Base-by-base conservation (phyloP, 305 asterid species). In the Salvia sclarea region DNA sequence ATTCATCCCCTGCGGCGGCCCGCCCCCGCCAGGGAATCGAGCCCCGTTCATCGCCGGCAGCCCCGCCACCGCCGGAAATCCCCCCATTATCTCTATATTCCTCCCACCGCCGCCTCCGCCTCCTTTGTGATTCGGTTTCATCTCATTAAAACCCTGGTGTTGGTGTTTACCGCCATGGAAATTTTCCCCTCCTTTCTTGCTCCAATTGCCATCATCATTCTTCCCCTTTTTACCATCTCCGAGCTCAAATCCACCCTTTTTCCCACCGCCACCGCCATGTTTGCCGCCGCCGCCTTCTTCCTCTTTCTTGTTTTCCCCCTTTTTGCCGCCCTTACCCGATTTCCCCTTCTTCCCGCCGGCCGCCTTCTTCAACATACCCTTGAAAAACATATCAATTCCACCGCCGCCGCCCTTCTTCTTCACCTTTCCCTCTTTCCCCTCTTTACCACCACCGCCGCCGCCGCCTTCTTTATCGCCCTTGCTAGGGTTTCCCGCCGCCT, bases 21-120 rank as follows among this genome's bases (percentile, higher is more conserved):
- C 80, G 76, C 2, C 78, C 2, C 78, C 89, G 0, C 53, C n/a
- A n/a, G n/a, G n/a, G n/a, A n/a, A n/a, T n/a, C n/a, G n/a, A n/a
- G n/a, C n/a, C n/a, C n/a, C 78, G 40, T 71, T 75, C 83, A 82
- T 80, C 10, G 75, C 80, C 7, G 85, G 87, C 14, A 81, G 63
- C 61, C 90, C 88, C 52, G 80, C 85, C 35, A 75, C 81, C 10
- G 86, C 85, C 43, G 76, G 79, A 5, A 69, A 50, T 50, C 77
- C 58, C 44, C 84, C 86, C 84, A 84, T 84, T 45, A 75, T 79
- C 1, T 86, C 87, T 68, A 78, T 74, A 63, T 64, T 72, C 68
- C 78, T 44, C 0, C 82, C 86, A 4, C 69, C 72, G 0, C 59
- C 71, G 0, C 79, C 52, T 0, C 78, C 78, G 3, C 57, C 71